Evolutionary conservation across 1,284 basidiomycete species (phyloP).

Genomic region (Malassezia sp.): DNA sequence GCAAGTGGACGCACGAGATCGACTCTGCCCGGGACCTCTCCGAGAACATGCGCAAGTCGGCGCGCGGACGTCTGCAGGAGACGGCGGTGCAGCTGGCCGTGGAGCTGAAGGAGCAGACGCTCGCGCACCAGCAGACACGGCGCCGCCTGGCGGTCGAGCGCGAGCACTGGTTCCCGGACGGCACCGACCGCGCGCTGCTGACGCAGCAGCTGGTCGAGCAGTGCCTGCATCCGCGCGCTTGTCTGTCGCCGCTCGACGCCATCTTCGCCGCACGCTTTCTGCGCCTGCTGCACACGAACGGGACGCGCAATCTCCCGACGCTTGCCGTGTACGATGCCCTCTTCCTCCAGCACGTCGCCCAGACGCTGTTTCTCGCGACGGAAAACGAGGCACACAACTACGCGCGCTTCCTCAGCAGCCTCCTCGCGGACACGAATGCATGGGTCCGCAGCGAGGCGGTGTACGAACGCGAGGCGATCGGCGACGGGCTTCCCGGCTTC

Average conservation of each 20-base stretch:
- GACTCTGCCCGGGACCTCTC: constrained; percentile 19
- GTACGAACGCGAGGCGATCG: constrained; percentile 45
- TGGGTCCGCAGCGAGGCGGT: constrained; percentile 20
- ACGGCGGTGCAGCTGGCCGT: constrained; percentile 40
- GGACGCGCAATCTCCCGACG: constrained; percentile 75
- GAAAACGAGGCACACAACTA: constrained; percentile 94
- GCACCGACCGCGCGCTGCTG: constrained; percentile 18
- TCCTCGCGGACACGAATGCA: constrained; percentile 55
- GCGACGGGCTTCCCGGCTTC: constrained; percentile 43
- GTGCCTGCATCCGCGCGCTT: constrained; percentile 80
- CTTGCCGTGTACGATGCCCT: constrained; percentile 74
- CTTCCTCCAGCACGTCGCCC: constrained; percentile 50
- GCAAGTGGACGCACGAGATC: constrained; percentile 23
- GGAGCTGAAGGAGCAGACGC: constrained; percentile 66
- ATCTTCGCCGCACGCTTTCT: constrained; percentile 86
- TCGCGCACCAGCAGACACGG: constrained; percentile 60
- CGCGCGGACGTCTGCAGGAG: constrained; percentile 34
- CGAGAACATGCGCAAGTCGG: constrained; percentile 23
- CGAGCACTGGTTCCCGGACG: constrained; percentile 64
- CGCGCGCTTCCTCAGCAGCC: constrained; percentile 62
- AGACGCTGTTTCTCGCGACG: constrained; percentile 78
- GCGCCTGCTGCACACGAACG: constrained; percentile 70
- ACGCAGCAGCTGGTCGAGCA: constrained; percentile 60
- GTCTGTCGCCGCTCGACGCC: constrained; percentile 89
- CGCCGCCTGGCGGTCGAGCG: constrained; percentile 71